Base-by-base conservation (phyloP, 129 eudicot genomes). In the Arctium minus region DNA sequence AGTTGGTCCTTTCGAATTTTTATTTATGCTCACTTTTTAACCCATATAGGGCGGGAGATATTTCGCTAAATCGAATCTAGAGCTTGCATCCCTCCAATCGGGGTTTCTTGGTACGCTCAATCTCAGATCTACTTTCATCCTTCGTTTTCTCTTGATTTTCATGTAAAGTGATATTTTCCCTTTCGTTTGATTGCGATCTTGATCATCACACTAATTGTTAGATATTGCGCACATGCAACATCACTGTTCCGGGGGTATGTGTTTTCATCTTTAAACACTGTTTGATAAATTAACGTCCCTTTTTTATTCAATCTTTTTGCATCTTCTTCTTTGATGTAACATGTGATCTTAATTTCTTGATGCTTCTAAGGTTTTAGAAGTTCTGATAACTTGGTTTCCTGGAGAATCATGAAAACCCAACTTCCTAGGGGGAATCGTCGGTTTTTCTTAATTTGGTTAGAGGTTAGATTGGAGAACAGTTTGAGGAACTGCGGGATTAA, bases 81-180 rank as follows among this genome's bases (percentile, higher is more conserved):
- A 13, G 27, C 4, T n/a, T 60, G 68, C 68, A 18, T 60, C 29
- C 22, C 68, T 60, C 46, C 74, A 64, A 60, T 82, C 75, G 30
- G 11, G 30, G 29, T 11, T 48, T 75, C 85, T 82, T 44, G 85
- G 85, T 82, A 65, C 71, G 80, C 81, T 67, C 81, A 82, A 65
- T 75, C 85, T 65, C 86, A 76, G 81, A 82, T 82, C 86, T 76
- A 46, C 71, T 82, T 60, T 82, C 68, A 7, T 32, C 1, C 50
- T 67, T 75, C 2, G 4, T 11, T 82, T 65, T 69, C 77, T 22
- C 35, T 73, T 38, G 29, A 31, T 75, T 4, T 42, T 17, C 73
- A 18, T 62, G 56, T 60, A 64, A n/a, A 77, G 29, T 64, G 5
- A 29, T 73, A 13, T 4, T 73, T 60, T 71, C 13, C 70, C 50